Conservation (phyloP, 345 rosid genomes). For the Lenwebbia sp. region DNA sequence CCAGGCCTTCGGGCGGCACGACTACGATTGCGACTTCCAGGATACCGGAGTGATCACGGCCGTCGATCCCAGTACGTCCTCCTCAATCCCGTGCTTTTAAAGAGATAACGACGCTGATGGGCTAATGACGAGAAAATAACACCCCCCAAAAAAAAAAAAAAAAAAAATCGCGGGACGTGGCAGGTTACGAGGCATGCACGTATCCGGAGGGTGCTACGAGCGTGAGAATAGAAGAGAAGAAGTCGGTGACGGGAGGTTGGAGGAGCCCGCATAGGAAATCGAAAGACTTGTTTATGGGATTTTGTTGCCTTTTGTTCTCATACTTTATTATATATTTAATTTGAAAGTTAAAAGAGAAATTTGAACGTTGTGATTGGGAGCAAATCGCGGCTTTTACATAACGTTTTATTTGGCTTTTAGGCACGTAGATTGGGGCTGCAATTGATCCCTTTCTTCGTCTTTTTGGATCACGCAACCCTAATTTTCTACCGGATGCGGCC, state of each 20-base stretch:
- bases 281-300: neutral
- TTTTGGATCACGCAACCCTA: neutral
- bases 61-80: constrained; percentile 35
- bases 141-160: neutral
- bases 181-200: constrained; percentile 46
- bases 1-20: constrained; percentile 35
- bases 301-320: neutral
- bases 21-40: constrained; percentile 41
- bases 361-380: neutral
- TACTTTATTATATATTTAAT: neutral
- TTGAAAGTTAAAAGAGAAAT: neutral
- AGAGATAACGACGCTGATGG: neutral
- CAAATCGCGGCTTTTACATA: neutral
- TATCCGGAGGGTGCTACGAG: constrained; percentile 7
- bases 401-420: neutral
- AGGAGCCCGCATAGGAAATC: neutral
- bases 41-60: constrained; percentile 36
- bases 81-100: neutral
- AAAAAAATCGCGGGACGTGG: neutral
- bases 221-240: neutral
- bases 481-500: neutral
- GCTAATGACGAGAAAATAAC: neutral
- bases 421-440: neutral
- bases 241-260: constrained; percentile 12
- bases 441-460: neutral